Conservation (phyloP, 768 basidiomycete species). For the Mycena crocata region DNA sequence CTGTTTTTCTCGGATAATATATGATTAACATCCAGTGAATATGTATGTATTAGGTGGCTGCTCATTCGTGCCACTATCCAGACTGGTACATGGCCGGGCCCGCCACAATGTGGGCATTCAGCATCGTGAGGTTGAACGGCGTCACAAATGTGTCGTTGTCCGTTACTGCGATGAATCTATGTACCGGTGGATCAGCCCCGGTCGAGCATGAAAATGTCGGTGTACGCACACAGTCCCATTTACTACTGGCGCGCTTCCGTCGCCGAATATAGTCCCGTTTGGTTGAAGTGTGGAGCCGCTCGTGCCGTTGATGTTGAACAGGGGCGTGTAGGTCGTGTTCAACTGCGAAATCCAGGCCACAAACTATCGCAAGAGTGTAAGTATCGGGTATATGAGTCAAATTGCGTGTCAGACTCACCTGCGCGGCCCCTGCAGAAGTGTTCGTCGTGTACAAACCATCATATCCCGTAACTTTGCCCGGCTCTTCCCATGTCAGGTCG, state of each 20-base stretch:
- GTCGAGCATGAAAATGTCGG: neutral
- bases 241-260: slow-evolving; percentile 52
- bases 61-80: slow-evolving; percentile 35
- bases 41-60: neutral
- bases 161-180: slow-evolving; percentile 62
- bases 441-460: slow-evolving; percentile 64
- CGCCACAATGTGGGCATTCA: slow-evolving; percentile 67
- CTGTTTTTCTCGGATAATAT: neutral
- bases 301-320: slow-evolving; percentile 55
- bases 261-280: slow-evolving; percentile 57
- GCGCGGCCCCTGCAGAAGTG: slow-evolving; percentile 55
- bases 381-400: neutral
- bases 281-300: slow-evolving; percentile 63
- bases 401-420: slow-evolving; percentile 41
- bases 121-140: slow-evolving; percentile 64
- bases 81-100: slow-evolving; percentile 64
- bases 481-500: slow-evolving; percentile 64
- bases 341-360: slow-evolving; percentile 71
- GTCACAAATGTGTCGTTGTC: slow-evolving; percentile 63
- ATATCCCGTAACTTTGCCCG: slow-evolving; percentile 63
- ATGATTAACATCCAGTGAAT: neutral
- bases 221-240: slow-evolving; percentile 62
- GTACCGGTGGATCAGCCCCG: neutral
- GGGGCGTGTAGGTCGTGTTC: slow-evolving; percentile 68
- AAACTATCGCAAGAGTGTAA: slow-evolving; percentile 43